Conservation (phyloP, 2,329 filamentous ascomycete species). For the Monilinia fructigena region DNA sequence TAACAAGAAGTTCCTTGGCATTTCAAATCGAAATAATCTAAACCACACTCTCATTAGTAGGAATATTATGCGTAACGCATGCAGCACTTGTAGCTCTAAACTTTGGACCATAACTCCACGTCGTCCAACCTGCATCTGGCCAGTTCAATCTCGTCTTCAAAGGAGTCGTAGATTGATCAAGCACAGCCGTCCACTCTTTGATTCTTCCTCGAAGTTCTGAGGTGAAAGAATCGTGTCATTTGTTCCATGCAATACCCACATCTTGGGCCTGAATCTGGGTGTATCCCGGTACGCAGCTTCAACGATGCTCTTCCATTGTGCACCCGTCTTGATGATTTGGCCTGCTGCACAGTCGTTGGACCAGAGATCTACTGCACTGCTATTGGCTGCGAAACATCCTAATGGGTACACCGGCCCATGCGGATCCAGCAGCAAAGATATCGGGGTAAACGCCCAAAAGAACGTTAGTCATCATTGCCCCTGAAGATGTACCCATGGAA, state of each 20-base stretch:
- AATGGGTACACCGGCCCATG: constrained; percentile 48
- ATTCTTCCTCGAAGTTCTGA: constrained; percentile 46
- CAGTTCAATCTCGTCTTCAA: constrained; percentile 32
- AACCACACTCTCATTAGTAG: constrained; percentile 29
- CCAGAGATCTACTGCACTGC: constrained; percentile 48
- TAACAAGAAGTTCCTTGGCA: constrained; percentile 24
- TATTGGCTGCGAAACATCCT: constrained; percentile 43
- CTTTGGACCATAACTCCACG: constrained; percentile 30
- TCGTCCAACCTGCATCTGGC: constrained; percentile 37
- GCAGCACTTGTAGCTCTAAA: constrained; percentile 30
- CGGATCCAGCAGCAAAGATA: constrained; percentile 47
- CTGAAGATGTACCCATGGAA: constrained; percentile 47
- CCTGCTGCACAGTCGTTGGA: constrained; percentile 50
- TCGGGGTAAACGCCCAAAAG: constrained; percentile 50
- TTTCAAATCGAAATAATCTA: constrained; percentile 34
- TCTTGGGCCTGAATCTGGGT: constrained; percentile 32
- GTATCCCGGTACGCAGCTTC: constrained; percentile 43
- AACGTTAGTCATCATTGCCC: constrained; percentile 54
- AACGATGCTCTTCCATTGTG: constrained; percentile 47
- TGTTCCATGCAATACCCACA: constrained; percentile 41
- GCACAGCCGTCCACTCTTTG: constrained; percentile 50
- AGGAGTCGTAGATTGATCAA: constrained; percentile 31
- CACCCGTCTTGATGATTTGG: constrained; percentile 37
- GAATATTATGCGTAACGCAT: constrained; percentile 33
- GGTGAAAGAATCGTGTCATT: constrained; percentile 43